Percentiles rank a stretch among this genome's conserved stretches.
phyloP scores from a whole-genome alignment of 1,284 basidiomycete species.

The Chondrostereum purpureum region DNA sequence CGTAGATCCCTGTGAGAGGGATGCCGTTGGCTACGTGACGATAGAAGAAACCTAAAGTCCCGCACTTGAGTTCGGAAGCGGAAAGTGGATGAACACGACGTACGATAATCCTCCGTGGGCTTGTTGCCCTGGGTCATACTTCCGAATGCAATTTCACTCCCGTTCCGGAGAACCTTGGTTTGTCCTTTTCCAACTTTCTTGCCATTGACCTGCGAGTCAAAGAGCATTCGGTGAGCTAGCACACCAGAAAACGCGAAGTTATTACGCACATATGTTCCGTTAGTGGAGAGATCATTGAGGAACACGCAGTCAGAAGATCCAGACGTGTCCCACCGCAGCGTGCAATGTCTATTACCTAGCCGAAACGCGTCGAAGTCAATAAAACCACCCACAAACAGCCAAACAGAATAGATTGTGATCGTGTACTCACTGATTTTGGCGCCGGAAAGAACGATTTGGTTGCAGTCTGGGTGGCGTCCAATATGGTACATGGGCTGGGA shows the following conservation, averaged over 20 bases:
- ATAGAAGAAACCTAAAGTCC: slow-evolving; percentile 12
- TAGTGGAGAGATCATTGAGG: slow-evolving; percentile 71
- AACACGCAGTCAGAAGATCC: slow-evolving; percentile 46
- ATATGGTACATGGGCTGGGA: slow-evolving; percentile 39
- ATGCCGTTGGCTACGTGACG: slow-evolving; percentile 45
- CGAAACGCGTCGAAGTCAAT: not conserved
- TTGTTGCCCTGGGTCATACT: slow-evolving; percentile 36
- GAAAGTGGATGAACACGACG: slow-evolving; percentile 20
- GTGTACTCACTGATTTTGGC: slow-evolving; percentile 66
- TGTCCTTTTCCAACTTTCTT: slow-evolving; percentile 52
- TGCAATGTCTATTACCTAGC: slow-evolving; percentile 61
- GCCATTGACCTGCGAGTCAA: slow-evolving; percentile 62
- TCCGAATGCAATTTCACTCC: slow-evolving; percentile 80
- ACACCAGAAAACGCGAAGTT: slow-evolving; percentile 6
- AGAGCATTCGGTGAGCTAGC: slow-evolving; percentile 9
- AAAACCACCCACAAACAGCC: slow-evolving; percentile 1
- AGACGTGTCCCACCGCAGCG: slow-evolving; percentile 58
- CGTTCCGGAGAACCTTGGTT: slow-evolving; percentile 60
- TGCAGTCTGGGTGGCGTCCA: slow-evolving; percentile 44
- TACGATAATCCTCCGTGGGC: slow-evolving; percentile 49
- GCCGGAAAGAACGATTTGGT: slow-evolving; percentile 53
- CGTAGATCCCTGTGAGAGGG: slow-evolving; percentile 47
- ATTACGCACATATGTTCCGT: slow-evolving; percentile 76
- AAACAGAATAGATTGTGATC: slow-evolving; percentile 6
- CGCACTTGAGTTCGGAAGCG: not conserved